Evolutionary conservation across 2,329 filamentous ascomycete genomes (phyloP), one percentile per base, ranked within the genome.

Genomic region (Aspergillus carbonarius): DNA sequence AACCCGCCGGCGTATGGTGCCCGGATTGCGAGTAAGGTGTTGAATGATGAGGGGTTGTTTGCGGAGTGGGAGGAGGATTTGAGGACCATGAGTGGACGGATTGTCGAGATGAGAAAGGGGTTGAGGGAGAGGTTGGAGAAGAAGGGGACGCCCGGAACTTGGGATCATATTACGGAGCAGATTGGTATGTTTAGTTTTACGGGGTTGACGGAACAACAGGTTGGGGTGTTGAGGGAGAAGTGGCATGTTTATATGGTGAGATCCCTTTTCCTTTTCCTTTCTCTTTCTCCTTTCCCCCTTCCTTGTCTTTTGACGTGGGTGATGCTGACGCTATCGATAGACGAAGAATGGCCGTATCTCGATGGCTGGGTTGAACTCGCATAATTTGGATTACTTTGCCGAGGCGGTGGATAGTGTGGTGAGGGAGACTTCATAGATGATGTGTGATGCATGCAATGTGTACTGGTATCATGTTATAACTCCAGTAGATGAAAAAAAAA

Each of bases 121-220:
- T 80, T 99, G 67, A 85, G 91, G 52, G 79, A 81, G 57, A 91
- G 93, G 77, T 85, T 99, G 10, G 93, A 98, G 79, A 86, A 88
- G 71, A 84, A 93, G 60, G 86, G 85, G 30, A 97, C 95, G 0
- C 93, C 93, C 0, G 93, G 93, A 32, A 89, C 85, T 13, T 99
- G 95, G 95, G 91, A 93, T 72, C 95, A 99, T 79, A 96, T 99
- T 74, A 97, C 93, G 15, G 91, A 96, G 70, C 95, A 99, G 83
- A 99, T 99, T 73, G 95, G 95, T 80, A 99, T 99, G 95, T 99
- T 99, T 81, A 93, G 89, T 76, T 99, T 96, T 58, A 82, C 82
- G 0, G 83, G 83, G 0, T 70, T 86, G 60, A 79, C 61, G 4
- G 77, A 81, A 59, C 59, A 70, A 3, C 82, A 85, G 62, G 81